Percentiles rank a stretch among this genome's conserved stretches.
These are phyloP conservation scores for Acaromyces ingoldii DNA, from an alignment of 1,284 basidiomycete genomes.

Conservation along the genomic window DNA sequence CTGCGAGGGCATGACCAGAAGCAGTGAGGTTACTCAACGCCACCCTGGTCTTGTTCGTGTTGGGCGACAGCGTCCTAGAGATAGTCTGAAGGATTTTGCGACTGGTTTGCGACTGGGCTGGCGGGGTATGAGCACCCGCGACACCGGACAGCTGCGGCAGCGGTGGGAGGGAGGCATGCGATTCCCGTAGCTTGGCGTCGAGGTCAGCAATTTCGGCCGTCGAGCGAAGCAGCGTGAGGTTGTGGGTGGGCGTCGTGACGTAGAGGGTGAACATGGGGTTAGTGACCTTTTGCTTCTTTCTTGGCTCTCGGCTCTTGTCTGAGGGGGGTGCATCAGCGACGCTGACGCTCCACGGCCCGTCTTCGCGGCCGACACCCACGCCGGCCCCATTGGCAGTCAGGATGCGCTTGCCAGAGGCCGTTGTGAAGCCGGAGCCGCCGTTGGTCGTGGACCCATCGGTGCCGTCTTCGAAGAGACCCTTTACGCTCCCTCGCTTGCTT, in stretches of 20 bases:
- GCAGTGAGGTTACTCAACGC: conserved; percentile 17
- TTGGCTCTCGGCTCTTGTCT: conserved; percentile 20
- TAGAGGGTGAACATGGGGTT: conserved; percentile 49
- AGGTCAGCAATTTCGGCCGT: conserved; percentile 70
- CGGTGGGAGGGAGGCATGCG: conserved; percentile 15
- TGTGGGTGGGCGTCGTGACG: conserved; percentile 71
- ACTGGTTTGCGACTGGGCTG: conserved; percentile 14
- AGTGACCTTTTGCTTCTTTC: conserved; percentile 15
- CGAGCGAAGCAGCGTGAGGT: conserved; percentile 74
- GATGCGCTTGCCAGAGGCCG: conserved; percentile 57
- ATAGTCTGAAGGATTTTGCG: conserved; percentile 36
- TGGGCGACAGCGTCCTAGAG: conserved; percentile 34
- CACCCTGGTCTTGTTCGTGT: conserved; percentile 15
- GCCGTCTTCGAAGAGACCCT: conserved; percentile 28
- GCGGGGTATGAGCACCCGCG: neutral
- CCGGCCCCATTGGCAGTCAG: conserved; percentile 55
- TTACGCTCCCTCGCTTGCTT: conserved; percentile 20
- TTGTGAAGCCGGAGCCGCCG: conserved; percentile 54
- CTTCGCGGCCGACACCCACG: conserved; percentile 50
- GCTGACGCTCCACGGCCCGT: conserved; percentile 68
- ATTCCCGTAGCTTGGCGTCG: conserved; percentile 62
- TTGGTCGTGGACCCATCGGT: conserved; percentile 8
- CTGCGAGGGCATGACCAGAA: no score
- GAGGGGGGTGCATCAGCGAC: conserved; percentile 60
- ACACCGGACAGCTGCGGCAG: conserved; percentile 18